Evolutionary conservation across 176 grass and related monocot species (phyloP).

Genomic region (Paspalum notatum): DNA sequence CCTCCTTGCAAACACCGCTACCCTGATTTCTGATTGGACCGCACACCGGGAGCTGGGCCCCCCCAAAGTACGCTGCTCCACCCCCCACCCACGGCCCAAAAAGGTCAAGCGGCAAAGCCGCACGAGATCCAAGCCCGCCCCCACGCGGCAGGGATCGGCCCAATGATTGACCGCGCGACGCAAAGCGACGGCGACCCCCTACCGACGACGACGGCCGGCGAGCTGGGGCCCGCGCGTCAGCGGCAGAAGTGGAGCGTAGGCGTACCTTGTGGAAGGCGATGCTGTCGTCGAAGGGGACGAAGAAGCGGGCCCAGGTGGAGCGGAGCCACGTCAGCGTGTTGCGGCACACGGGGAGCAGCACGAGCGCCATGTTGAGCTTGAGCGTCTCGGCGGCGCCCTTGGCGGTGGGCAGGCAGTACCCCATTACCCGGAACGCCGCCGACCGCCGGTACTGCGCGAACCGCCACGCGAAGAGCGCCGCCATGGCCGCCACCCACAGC

Average conservation of each 20-base stretch:
- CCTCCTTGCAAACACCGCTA: neutral
- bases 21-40: slow-evolving; percentile 15
- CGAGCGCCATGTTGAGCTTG: slow-evolving; percentile 67
- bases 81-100: neutral
- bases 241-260: neutral
- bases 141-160: neutral
- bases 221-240: neutral
- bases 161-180: neutral
- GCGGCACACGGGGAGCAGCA: slow-evolving; percentile 57
- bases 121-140: slow-evolving; percentile 2
- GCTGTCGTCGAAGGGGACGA: slow-evolving; percentile 69
- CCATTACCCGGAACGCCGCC: slow-evolving; percentile 54
- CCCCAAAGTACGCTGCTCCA: neutral
- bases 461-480: slow-evolving; percentile 56
- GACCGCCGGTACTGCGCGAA: slow-evolving; percentile 57
- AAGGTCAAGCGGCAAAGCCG: neutral
- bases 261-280: slow-evolving; percentile 75
- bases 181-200: neutral
- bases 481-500: slow-evolving; percentile 55
- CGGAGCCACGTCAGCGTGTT: slow-evolving; percentile 61
- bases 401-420: slow-evolving; percentile 52
- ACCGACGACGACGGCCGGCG: slow-evolving; percentile 28
- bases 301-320: slow-evolving; percentile 49
- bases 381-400: slow-evolving; percentile 63
- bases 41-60: neutral